Evolutionary conservation across 2,329 filamentous ascomycete species (phyloP).

Genomic region (Clarireedia sp.): DNA sequence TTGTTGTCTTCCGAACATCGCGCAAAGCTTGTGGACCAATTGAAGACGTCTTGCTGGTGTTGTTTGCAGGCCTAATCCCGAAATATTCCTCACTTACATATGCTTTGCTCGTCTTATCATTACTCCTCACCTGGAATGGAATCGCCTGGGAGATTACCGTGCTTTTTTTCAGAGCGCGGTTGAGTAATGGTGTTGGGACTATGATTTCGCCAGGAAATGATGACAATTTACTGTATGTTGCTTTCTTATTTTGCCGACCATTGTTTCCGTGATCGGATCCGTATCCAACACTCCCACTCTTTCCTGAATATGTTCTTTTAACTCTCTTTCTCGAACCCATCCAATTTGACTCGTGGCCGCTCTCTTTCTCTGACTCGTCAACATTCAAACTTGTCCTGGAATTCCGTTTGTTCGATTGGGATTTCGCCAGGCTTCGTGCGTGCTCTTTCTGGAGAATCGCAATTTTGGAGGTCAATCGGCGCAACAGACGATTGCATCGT

Average conservation of each 20-base stretch:
- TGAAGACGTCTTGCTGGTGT: conserved; percentile 12
- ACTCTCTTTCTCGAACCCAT: conserved; percentile 20
- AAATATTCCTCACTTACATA: background rate
- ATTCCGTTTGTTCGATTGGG: conserved; percentile 2
- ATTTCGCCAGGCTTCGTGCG: background rate
- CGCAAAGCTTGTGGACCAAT: conserved; percentile 28
- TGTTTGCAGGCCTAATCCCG: background rate
- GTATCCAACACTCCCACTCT: conserved; percentile 7
- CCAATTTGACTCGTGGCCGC: background rate
- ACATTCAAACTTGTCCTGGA: background rate
- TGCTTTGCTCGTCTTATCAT: background rate
- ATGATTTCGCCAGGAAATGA: conserved; percentile 25
- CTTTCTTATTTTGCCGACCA: background rate
- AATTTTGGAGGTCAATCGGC: conserved; percentile 36
- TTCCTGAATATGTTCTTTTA: conserved; percentile 26
- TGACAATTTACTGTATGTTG: background rate
- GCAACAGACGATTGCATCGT: conserved; percentile 37
- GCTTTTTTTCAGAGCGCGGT: conserved; percentile 14
- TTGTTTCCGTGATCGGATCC: background rate
- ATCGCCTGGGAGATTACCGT: background rate
- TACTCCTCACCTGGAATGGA: background rate
- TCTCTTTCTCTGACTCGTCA: background rate
- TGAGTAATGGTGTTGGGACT: conserved; percentile 28
- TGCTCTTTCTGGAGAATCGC: conserved; percentile 30
- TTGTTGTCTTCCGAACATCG: conserved; percentile 28